These are phyloP conservation scores for Hansfordia pulvinata DNA, from an alignment of 2,329 filamentous ascomycete genomes.

Conservation along the genomic window DNA sequence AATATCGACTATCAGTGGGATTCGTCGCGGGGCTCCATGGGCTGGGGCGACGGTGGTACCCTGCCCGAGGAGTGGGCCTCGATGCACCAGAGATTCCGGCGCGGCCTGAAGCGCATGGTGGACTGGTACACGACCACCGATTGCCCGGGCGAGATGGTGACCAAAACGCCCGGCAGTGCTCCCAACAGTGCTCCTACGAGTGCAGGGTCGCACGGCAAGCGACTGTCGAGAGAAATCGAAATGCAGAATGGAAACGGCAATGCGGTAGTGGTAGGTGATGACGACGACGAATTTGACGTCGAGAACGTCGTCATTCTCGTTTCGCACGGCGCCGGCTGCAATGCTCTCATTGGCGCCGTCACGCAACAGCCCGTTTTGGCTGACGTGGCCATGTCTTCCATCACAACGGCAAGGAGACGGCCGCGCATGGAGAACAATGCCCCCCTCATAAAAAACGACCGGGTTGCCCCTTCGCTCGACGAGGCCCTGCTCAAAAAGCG, in stretches of 20 bases:
- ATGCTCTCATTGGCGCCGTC: conserved; percentile 83
- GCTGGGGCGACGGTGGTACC: conserved; percentile 79
- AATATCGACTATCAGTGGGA: conserved; percentile 95
- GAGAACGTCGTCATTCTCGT: conserved; percentile 78
- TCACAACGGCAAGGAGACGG: conserved; percentile 73
- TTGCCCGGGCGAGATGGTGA: conserved; percentile 35
- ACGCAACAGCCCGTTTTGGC: conserved; percentile 84
- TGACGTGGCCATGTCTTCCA: conserved; percentile 78
- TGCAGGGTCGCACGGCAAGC: too few relatives aligned
- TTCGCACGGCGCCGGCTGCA: conserved; percentile 91
- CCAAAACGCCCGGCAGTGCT: conserved; percentile 21
- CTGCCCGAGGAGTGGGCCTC: conserved; percentile 90
- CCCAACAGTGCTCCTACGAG: too few relatives aligned
- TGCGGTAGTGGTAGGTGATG: conserved; percentile 16
- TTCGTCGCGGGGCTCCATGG: conserved; percentile 63
- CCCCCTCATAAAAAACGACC: conserved; percentile 10
- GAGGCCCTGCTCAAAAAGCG: conserved; percentile 9
- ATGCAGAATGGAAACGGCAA: too few relatives aligned
- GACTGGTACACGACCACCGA: conserved; percentile 62
- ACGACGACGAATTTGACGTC: conserved; percentile 42
- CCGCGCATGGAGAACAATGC: conserved; percentile 25
- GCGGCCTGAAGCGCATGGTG: conserved; percentile 64
- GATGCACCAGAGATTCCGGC: conserved; percentile 85
- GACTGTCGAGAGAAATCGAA: too few relatives aligned
- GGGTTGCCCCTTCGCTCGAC: conserved; percentile 13